Percentiles rank a stretch among this genome's conserved stretches.
Evolutionary conservation across 2,329 filamentous ascomycete genomes (phyloP).

Genomic region (Trichoderma sp.): DNA sequence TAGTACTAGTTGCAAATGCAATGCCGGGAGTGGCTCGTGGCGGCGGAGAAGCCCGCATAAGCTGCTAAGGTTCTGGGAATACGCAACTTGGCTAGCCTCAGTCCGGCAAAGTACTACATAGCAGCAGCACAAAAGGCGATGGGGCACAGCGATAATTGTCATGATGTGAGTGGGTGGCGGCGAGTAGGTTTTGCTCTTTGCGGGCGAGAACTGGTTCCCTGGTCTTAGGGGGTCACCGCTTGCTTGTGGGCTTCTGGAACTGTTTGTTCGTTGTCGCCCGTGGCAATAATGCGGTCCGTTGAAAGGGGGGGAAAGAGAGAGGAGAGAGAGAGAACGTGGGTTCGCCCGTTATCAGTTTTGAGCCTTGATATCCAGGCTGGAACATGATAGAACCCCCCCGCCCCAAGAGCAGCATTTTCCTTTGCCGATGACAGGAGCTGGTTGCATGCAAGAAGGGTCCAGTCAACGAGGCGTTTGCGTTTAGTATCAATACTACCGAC

Average conservation of each 20-base stretch:
- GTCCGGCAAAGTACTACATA: slow-evolving; percentile 1
- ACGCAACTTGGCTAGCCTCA: not conserved
- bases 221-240: not conserved
- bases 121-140: not conserved
- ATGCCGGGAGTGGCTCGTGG: slow-evolving; percentile 15
- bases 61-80: not conserved
- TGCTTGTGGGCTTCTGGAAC: not conserved
- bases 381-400: not conserved
- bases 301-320: not conserved
- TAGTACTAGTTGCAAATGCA: slow-evolving; percentile 4
- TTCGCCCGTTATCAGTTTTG: not conserved
- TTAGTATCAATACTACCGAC: too few species aligned
- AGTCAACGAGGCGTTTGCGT: not conserved
- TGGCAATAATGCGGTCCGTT: not conserved
- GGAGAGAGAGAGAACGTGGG: not conserved
- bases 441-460: not conserved
- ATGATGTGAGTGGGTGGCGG: not conserved
- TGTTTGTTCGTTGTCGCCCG: not conserved
- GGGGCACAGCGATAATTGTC: not conserved
- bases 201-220: not conserved
- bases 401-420: not conserved
- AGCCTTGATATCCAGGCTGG: not conserved
- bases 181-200: not conserved
- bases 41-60: slow-evolving; percentile 10
- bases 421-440: not conserved